Percentiles rank a stretch among this genome's conserved stretches.
Evolutionary conservation across 169 alveolate genomes (phyloP).

Genomic region (Babesia gibsoni): DNA sequence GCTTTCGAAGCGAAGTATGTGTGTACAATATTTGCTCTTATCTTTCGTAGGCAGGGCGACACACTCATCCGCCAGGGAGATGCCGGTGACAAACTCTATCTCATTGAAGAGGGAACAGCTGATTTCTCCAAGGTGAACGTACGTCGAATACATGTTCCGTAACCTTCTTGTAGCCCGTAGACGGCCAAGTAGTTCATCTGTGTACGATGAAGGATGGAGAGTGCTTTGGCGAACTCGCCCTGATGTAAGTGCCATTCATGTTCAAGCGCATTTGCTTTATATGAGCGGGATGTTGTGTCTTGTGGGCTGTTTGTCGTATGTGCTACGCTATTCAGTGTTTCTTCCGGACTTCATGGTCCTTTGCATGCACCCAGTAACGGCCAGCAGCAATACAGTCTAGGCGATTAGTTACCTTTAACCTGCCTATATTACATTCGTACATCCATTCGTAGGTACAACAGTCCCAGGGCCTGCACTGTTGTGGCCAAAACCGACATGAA

Average conservation of each 20-base stretch:
- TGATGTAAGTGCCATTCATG: slow-evolving; percentile 71
- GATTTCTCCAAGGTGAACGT: slow-evolving; percentile 77
- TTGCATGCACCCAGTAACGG: too few species aligned
- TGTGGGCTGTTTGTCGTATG: too few species aligned
- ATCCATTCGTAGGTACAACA: slow-evolving; percentile 78
- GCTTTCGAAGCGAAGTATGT: slow-evolving; percentile 31
- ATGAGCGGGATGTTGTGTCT: too few species aligned
- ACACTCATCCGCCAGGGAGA: slow-evolving; percentile 93
- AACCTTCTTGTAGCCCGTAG: slow-evolving; percentile 64
- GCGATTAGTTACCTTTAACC: neutral
- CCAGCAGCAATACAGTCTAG: too few species aligned
- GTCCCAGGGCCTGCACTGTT: slow-evolving; percentile 95
- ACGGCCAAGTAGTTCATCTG: slow-evolving; percentile 64
- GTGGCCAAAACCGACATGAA: slow-evolving; percentile 84
- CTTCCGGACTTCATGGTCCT: too few species aligned
- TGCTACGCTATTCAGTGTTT: too few species aligned
- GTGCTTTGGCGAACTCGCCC: slow-evolving; percentile 95
- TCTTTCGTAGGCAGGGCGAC: slow-evolving; percentile 40
- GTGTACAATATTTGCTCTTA: neutral
- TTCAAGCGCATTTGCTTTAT: too few species aligned
- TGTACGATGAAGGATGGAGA: slow-evolving; percentile 87
- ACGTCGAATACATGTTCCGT: neutral
- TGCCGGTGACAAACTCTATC: slow-evolving; percentile 89
- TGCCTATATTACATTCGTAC: neutral
- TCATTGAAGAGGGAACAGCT: slow-evolving; percentile 89